Base-by-base conservation (phyloP, 495 filamentous ascomycete genomes). In the Pyrenula aspistea region DNA sequence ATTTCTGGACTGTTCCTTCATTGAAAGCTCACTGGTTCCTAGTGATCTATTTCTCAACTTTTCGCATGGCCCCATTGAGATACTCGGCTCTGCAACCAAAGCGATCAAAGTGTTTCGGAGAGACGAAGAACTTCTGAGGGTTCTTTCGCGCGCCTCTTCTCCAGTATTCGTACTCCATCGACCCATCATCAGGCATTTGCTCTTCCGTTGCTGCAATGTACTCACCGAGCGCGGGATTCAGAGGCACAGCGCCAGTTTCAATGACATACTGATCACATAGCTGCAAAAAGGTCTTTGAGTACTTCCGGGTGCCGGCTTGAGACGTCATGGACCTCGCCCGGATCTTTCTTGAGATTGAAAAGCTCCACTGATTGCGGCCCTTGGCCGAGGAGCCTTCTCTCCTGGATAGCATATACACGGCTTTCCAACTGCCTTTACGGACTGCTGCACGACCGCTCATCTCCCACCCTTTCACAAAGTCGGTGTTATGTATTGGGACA, bases 131-230 rank as follows among this genome's bases (percentile, higher is more conserved):
- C 66, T 72, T 76, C 65, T 76, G 68, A 24, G 80, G 80, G 19
- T 75, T 67, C 47, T 83, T 79, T 53, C 69, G 71, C 10, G 82
- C 82, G 2, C 82, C 82, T 23, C 77, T 72, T 57, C 82, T 81
- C 81, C 81, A 85, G 52, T 84, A 85, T 67, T 83, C 80, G 66
- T 80, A 85, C 71, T 83, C 80, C 71, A 85, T 85, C 81, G 81
- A 84, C 2, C 74, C 79, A 68, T 83, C 79, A 63, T 84, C 82
- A 0, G 75, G 74, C 82, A 85, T 85, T 72, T 84, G 82, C 49
- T 76, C 78, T 68, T 85, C 82, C 56, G 76, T 83, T 1, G 79
- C 80, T 53, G 77, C 78, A 21, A 85, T 20, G 51, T 74, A 75
- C 1, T 67, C 65, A 1, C 71, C 71, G 2, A 76, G 60, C 55